Evolutionary conservation across 1,284 basidiomycete genomes (phyloP), one percentile per base, ranked within the genome.

Genomic region (Boletus sp.): DNA sequence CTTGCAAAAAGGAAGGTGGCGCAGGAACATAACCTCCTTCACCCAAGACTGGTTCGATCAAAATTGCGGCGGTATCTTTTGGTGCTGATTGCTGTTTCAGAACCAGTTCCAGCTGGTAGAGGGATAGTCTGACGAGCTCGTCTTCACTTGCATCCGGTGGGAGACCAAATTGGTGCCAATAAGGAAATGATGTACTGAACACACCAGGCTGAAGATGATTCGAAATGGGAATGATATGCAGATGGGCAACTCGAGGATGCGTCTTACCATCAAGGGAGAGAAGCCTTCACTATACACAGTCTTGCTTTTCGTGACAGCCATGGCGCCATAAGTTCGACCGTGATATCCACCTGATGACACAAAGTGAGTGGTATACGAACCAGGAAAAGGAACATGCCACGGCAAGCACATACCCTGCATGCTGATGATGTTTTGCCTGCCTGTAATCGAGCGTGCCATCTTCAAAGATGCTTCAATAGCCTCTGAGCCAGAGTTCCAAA

Each of bases 11-110:
- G 30, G 86, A 83, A 2, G 86, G 71, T 0, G 95, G 94, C 0
- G 95, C 93, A 28, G 94, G 90, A 21, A 98, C 91, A 77, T 98
- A 98, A 6, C 96, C 96, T 52, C 93, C 95, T 77, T 98, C 95
- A 40, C 95, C 95, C 33, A 98, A 82, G 14, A 98, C 90, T 55
- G 96, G 92, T 79, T 98, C 96, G 58, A 98, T 78, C 65, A 98
- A 78, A 73, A 98, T 91, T 27, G 94, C 95, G 6, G 96, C 95
- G 1, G 95, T 97, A 73, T 97, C 95, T 16, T 78, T 77, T 1
- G 95, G 93, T 1, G 90, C 82, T 11, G 88, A 90, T 76, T 97
- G 94, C 75, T 97, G 95, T 56, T 86, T 80, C 52, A 98, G 81
- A 14, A 97, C 75, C 17, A 98, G 82, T 58, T 94, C 87, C 30